These are phyloP conservation scores for Esteya vermicola DNA, from an alignment of 2,329 filamentous ascomycete genomes.

Conservation along the genomic window DNA sequence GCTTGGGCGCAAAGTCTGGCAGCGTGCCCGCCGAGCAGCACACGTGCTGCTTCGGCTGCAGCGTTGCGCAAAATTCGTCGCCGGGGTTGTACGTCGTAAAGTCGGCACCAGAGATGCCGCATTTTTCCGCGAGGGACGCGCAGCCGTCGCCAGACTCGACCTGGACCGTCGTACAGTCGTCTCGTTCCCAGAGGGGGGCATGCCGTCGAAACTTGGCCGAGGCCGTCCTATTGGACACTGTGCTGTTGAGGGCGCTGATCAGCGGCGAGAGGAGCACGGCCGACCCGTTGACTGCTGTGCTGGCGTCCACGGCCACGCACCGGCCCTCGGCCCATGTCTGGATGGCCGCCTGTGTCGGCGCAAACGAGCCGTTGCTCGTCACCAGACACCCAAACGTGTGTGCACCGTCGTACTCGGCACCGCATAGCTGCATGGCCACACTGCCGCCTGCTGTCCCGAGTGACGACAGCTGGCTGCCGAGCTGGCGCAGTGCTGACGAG, in stretches of 20 bases:
- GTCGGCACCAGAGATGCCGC: constrained; percentile 4
- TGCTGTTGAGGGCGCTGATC: too few species aligned
- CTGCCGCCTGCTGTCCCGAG: constrained; percentile 14
- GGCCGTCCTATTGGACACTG: background rate
- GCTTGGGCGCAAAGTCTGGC: constrained; percentile 19
- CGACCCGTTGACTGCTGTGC: background rate
- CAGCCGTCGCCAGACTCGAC: background rate
- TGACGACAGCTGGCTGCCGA: constrained; percentile 14
- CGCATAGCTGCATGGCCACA: constrained; percentile 23
- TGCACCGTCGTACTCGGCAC: constrained; percentile 13
- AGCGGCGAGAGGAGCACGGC: background rate
- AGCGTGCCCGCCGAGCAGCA: constrained; percentile 22
- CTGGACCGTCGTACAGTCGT: constrained; percentile 7
- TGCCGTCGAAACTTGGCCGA: background rate
- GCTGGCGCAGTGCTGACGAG: constrained; percentile 13
- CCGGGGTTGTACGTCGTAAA: constrained; percentile 13
- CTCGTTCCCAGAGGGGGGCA: background rate
- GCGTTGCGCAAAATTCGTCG: constrained; percentile 15
- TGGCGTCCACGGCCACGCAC: constrained; percentile 10
- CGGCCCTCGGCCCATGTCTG: constrained; percentile 15
- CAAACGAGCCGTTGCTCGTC: constrained; percentile 18
- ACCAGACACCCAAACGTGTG: constrained; percentile 21
- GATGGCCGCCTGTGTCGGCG: constrained; percentile 16
- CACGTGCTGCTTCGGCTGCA: constrained; percentile 18
- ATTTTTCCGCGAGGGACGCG: background rate